phyloP scores from a whole-genome alignment of 176 grass and related monocot genomes.

The Areca catechu region DNA sequence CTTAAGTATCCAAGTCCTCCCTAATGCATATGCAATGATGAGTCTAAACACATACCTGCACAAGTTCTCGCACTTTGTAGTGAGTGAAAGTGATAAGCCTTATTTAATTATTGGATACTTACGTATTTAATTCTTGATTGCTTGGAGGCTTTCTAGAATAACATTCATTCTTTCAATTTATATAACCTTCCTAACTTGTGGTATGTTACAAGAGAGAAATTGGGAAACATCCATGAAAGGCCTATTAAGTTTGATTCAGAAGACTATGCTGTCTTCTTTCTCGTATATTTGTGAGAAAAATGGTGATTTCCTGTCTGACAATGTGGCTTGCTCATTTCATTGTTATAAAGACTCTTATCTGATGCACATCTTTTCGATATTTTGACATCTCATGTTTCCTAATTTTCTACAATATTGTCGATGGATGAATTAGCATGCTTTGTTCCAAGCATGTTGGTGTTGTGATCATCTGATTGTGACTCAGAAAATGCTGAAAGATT shows the following conservation, averaged over 20 bases:
- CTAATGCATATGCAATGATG: too few species aligned
- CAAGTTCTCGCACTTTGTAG: too few species aligned
- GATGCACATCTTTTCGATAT: slow-evolving; percentile 18
- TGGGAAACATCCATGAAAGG: slow-evolving; percentile 99
- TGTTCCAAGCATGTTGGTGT: slow-evolving; percentile 86
- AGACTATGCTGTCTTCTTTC: slow-evolving; percentile 83
- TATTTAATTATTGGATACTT: too few species aligned
- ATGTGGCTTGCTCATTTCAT: slow-evolving; percentile 36
- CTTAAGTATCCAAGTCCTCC: too few species aligned
- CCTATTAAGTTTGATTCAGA: slow-evolving; percentile 66
- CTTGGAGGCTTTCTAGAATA: too few species aligned
- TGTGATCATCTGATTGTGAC: slow-evolving; percentile 81
- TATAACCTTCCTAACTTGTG: too few species aligned
- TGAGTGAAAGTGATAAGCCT: too few species aligned
- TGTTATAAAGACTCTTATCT: slow-evolving; percentile 15
- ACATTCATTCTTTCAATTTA: too few species aligned
- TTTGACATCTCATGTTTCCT: neutral
- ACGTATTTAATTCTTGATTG: too few species aligned
- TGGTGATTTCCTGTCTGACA: slow-evolving; percentile 68
- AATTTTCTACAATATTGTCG: slow-evolving; percentile 16
- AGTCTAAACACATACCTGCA: too few species aligned
- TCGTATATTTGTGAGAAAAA: slow-evolving; percentile 93
- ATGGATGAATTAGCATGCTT: slow-evolving; percentile 99
- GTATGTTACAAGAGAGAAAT: slow-evolving; percentile 50
- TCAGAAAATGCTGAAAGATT: slow-evolving; percentile 72